Base-by-base conservation (phyloP, 805 yeast genomes). In the Clavispora carvajalis region DNA sequence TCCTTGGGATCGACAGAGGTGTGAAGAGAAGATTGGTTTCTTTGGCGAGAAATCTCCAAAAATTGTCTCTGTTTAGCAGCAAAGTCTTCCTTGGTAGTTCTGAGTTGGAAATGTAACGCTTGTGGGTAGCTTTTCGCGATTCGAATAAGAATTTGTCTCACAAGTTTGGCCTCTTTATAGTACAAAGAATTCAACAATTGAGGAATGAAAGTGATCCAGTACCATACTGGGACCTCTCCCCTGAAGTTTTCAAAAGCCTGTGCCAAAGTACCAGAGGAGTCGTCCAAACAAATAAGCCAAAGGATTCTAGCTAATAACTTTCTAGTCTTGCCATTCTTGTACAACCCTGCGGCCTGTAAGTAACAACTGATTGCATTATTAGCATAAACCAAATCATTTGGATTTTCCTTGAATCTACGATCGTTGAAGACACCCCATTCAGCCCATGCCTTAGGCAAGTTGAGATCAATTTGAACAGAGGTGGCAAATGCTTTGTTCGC, bases 341-440 rank as follows among this genome's bases (percentile, higher is more conserved):
- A 95, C 40, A 93, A 68, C 2, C 98, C 96, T 15, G 98, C 97
- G 15, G 99, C 99, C 62, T 95, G 98, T 49, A 93, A 71, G 63
- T 90, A 95, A 60, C 99, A 93, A 53, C 95, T 84, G 36, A 93
- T 81, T 2, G 99, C 98, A 60, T 90, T 89, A 47, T 88, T 84
- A 15, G 98, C 99, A 62, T 79, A 82, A 17, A 79, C 77, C 64
- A 85, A 80, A 53, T 87, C 95, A 37, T 70, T 77, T 1, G 90
- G 91, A 45, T 82, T 82, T 49, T 88, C 95, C 49, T 86, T 85
- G 60, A 88, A 81, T 31, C 96, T 72, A 22, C 82, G 77, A 52
- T 93, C 99, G 58, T 90, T 90, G 67, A 88, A 93, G 58, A 82
- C 80, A 45, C 99, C 99, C 99, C 99, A 93, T 59, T 95, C 97